Base-by-base conservation (phyloP, 1,284 basidiomycete genomes). In the Xanthoconium separans region DNA sequence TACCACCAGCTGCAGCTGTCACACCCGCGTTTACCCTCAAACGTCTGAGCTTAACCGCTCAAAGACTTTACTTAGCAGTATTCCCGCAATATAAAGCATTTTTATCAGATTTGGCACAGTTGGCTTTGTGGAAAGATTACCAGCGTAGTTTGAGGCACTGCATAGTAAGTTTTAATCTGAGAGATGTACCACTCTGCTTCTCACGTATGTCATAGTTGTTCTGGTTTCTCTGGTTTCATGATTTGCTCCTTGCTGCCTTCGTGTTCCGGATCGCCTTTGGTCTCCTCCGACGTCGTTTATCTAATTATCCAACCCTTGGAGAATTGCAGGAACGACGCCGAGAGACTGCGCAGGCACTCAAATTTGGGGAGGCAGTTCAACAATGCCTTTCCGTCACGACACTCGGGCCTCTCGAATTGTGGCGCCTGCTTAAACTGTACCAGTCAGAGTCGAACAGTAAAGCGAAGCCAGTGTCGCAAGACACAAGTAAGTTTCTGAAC, bases 151-250 rank as follows among this genome's bases (percentile, higher is more conserved):
- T 74, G 5, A 52, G 69, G 8, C 77, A 76, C 54, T 88, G 85
- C 57, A 51, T 65, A 30, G 85, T 87, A 60, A 56, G 83, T 75
- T 41, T 30, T 24, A 20, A 51, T 47, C 18, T 6, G 22, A 49
- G 1, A 36, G 40, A 22, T 44, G 30, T 40, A n/a, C 22, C 31
- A 51, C 27, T 16, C 15, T 15, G 36, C 41, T 48, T 51, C 55
- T 65, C 18, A 68, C 6, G 12, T 58, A 50, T 40, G 31, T 39
- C 30, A 55, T n/a, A 87, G 85, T 56, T 74, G 3, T 88, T 79
- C 58, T 88, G 86, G 86, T 63, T 77, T 24, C 63, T 86, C 18
- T 88, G 86, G 86, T 80, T 79, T 62, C 62, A 79, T 50, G 75
- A 85, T 58, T 61, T 84, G 16, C 71, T 88, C 6, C 68, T 82